phyloP scores from a whole-genome alignment of 2,329 filamentous ascomycete genomes.

The Myriosclerotinia curreyana region DNA sequence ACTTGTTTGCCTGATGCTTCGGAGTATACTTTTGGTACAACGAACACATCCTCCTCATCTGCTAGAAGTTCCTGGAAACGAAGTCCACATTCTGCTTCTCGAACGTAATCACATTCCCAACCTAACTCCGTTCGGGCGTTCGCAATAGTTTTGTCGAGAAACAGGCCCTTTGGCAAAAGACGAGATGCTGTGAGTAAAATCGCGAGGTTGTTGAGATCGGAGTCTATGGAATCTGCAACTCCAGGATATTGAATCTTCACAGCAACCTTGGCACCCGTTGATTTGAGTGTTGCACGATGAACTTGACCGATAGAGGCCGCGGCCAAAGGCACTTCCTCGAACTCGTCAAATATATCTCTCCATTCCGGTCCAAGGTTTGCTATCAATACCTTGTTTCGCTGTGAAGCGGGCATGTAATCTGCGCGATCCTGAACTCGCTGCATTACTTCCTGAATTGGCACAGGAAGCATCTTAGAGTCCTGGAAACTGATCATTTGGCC shows the following conservation, averaged over 20 bases:
- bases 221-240: constrained; percentile 92
- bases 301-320: constrained; percentile 97
- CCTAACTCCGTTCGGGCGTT: constrained; percentile 88
- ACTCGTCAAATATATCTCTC: constrained; percentile 77
- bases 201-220: constrained; percentile 89
- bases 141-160: constrained; percentile 94
- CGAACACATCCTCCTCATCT: constrained; percentile 71
- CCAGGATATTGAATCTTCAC: constrained; percentile 98
- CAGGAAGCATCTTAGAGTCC: constrained; percentile 91
- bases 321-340: constrained; percentile 88
- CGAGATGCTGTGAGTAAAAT: constrained; percentile 87
- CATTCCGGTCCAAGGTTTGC: constrained; percentile 79
- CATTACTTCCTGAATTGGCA: constrained; percentile 80
- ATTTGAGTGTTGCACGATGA: constrained; percentile 76
- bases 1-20: constrained; percentile 84
- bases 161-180: constrained; percentile 85
- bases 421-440: constrained; percentile 94
- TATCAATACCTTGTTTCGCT: constrained; percentile 79
- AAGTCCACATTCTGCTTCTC: constrained; percentile 77
- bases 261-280: constrained; percentile 72
- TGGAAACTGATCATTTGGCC: constrained; percentile 99
- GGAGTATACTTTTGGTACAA: constrained; percentile 72
- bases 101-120: constrained; percentile 95
- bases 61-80: constrained; percentile 75
- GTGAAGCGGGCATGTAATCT: constrained; percentile 95